Evolutionary conservation across 1,139 yeast species (phyloP), one percentile per base, ranked within the genome.

Genomic region (Pichia sp.): DNA sequence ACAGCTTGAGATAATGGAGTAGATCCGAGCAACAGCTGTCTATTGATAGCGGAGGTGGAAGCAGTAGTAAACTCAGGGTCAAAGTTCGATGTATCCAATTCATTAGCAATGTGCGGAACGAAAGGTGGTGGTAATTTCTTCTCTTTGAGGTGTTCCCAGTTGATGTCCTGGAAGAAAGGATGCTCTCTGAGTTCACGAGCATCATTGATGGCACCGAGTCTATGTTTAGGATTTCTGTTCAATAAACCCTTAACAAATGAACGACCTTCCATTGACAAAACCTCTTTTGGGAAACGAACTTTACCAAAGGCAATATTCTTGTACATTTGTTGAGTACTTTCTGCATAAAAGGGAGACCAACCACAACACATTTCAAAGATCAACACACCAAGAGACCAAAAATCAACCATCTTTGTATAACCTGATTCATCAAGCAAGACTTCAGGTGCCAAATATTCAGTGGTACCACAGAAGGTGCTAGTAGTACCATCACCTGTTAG

Each of bases 281-380:
- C 93, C 55, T 91, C 97, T 57, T 88, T 86, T 31, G 98, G 98
- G 62, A 91, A 91, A 52, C 95, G 72, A 22, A 91, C 97, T 59
- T 91, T 91, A 45, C 98, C 97, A 63, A 87, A 91, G 3, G 97
- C 97, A 63, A 91, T 91, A 62, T 91, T 91, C 64, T 88, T 88
- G 66, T 91, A 91, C 97, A 91, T 91, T 62, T 88, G 96, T 64
- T 91, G 97, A 36, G 94, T 86, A 58, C 85, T 91, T 46, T 88
- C 96, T 29, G 97, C 97, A 56, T 86, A 88, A 59, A 91, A 91
- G 37, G 98, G 98, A n/a, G 95, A 83, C 97, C 97, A 91, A 29
- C 98, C 98, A 63, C 97, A 91, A 60, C 96, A 80, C 91, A 82
- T 81, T 60, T 82, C 93, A 58, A 82, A 82, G 30, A 82, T 80